Percentiles rank a stretch among this genome's conserved stretches.
These are phyloP conservation scores for Candida xyloterini DNA, from an alignment of 805 yeast species.

Conservation along the genomic window DNA sequence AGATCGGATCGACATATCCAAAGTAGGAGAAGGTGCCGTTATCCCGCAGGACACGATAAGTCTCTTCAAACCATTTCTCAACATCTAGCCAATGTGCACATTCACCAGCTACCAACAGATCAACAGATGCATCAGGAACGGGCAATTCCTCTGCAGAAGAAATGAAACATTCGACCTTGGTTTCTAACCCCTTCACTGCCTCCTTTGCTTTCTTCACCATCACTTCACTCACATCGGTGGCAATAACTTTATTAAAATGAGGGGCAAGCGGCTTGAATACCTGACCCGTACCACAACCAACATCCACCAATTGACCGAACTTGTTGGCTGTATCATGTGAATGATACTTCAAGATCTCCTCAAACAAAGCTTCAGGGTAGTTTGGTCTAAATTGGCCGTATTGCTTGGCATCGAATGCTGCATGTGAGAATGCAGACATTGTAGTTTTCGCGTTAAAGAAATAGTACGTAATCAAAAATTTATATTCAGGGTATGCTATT, in stretches of 20 bases:
- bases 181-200: neutral
- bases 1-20: slow-evolving; percentile 75
- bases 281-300: slow-evolving; percentile 57
- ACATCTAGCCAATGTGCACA: slow-evolving; percentile 77
- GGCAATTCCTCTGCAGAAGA: slow-evolving; percentile 25
- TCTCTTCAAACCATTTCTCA: slow-evolving; percentile 28
- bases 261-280: slow-evolving; percentile 45
- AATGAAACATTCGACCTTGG: slow-evolving; percentile 13
- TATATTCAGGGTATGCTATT: slow-evolving; percentile 9
- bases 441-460: neutral
- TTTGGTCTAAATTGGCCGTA: slow-evolving; percentile 65
- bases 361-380: slow-evolving; percentile 54
- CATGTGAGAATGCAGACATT: slow-evolving; percentile 65
- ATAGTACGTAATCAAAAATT: neutral
- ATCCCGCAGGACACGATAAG: slow-evolving; percentile 35
- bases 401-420: slow-evolving; percentile 46
- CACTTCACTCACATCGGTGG: slow-evolving; percentile 44
- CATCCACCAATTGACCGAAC: slow-evolving; percentile 48
- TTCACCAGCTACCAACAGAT: slow-evolving; percentile 75
- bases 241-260: slow-evolving; percentile 36
- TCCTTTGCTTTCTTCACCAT: slow-evolving; percentile 45
- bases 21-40: slow-evolving; percentile 62
- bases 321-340: neutral
- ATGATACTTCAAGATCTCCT: slow-evolving; percentile 37
- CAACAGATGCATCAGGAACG: slow-evolving; percentile 37